Evolutionary conservation across 2,329 filamentous ascomycete genomes (phyloP).

Genomic region (Aspergillus bombycis): DNA sequence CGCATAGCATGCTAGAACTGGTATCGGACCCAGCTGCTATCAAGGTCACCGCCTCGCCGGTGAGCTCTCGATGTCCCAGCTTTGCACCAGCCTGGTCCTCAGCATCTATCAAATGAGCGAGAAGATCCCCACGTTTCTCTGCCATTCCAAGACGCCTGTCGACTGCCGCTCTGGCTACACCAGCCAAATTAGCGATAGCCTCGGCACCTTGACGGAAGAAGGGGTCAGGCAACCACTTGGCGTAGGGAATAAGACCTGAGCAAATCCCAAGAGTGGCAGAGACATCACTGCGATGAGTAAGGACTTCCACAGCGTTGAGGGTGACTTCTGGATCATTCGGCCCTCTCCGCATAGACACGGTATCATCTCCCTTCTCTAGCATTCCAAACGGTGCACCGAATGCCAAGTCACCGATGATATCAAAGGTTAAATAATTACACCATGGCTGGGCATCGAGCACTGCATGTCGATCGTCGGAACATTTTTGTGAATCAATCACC

Average conservation of each 20-base stretch:
- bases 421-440: neutral
- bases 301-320: neutral
- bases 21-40: neutral
- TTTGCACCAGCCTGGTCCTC: neutral
- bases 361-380: neutral
- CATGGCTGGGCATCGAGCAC: neutral
- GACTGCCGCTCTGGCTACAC: neutral
- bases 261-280: neutral
- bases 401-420: neutral
- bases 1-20: neutral
- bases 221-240: neutral
- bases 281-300: neutral
- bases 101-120: neutral
- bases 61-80: neutral
- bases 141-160: neutral
- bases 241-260: neutral
- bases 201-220: neutral
- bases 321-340: neutral
- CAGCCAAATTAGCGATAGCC: neutral
- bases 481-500: neutral
- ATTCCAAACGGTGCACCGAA: neutral
- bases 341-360: neutral
- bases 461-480: neutral
- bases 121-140: neutral
- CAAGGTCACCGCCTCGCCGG: neutral